Evolutionary conservation across 768 basidiomycete genomes (phyloP).

Genomic region (Hysterangium stoloniferum): DNA sequence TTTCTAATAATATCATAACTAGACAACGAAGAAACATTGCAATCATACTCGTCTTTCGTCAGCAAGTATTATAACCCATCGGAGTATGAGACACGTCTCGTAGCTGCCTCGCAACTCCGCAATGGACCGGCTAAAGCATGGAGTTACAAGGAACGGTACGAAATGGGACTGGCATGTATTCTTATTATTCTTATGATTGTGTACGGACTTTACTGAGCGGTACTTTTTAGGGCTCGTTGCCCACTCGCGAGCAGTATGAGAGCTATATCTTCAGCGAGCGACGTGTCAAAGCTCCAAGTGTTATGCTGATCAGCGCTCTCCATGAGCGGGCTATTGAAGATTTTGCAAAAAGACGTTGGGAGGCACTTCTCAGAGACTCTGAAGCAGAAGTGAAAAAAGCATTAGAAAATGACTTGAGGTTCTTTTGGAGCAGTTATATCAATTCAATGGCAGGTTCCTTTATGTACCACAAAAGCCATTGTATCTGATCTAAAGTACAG

Average conservation of each 20-base stretch:
- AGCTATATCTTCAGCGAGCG: constrained; percentile 59
- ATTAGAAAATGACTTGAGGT: constrained; percentile 49
- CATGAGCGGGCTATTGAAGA: constrained; percentile 66
- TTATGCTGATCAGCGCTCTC: constrained; percentile 45
- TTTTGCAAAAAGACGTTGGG: constrained; percentile 6
- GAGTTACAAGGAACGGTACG: constrained; percentile 55
- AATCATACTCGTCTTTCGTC: constrained; percentile 85
- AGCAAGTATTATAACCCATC: constrained; percentile 63
- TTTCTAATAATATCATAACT: background rate
- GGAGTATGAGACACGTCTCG: constrained; percentile 72
- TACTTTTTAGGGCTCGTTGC: constrained; percentile 22
- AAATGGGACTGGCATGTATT: constrained; percentile 48
- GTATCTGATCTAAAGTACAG: constrained; percentile 23
- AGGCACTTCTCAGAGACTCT: constrained; percentile 3
- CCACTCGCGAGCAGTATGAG: constrained; percentile 53
- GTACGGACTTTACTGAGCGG: background rate
- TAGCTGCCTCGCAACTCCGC: constrained; percentile 69
- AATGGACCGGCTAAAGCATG: constrained; percentile 51
- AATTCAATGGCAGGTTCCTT: constrained; percentile 54
- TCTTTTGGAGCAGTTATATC: constrained; percentile 70
- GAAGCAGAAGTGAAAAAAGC: background rate
- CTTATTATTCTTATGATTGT: background rate
- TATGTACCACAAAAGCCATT: background rate
- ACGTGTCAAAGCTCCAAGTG: constrained; percentile 49
- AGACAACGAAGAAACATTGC: constrained; percentile 78